These are phyloP conservation scores for Russula brevipes DNA, from an alignment of 768 basidiomycete genomes.

Conservation along the genomic window DNA sequence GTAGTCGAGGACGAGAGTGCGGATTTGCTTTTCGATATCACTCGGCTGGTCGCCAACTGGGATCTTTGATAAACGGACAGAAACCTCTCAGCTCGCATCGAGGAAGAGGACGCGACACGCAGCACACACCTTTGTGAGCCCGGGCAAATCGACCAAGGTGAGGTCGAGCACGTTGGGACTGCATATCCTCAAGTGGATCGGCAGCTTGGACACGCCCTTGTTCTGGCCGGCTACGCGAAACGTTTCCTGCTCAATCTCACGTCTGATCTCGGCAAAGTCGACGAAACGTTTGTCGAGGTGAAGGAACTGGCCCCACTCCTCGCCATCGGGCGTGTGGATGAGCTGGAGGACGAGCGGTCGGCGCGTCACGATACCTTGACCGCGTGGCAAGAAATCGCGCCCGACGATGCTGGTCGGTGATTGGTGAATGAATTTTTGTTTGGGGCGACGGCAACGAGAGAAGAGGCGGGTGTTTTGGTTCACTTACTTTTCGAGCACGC, in stretches of 20 bases:
- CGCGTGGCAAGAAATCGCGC: slow-evolving; percentile 82
- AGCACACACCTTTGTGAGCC: slow-evolving; percentile 80
- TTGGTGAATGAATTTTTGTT: not conserved
- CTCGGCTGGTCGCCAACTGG: slow-evolving; percentile 97
- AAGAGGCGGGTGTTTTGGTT: not conserved
- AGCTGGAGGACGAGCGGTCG: slow-evolving; percentile 94
- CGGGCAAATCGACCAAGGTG: slow-evolving; percentile 94
- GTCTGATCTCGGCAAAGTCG: slow-evolving; percentile 91
- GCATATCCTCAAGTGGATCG: slow-evolving; percentile 92
- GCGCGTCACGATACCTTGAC: slow-evolving; percentile 92
- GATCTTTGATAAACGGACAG: slow-evolving; percentile 45
- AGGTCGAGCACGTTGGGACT: slow-evolving; percentile 94
- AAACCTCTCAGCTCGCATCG: not conserved
- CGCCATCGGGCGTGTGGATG: slow-evolving; percentile 77
- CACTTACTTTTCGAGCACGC: slow-evolving; percentile 84
- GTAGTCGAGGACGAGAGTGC: slow-evolving; percentile 90
- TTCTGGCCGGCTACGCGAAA: slow-evolving; percentile 97
- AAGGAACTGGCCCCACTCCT: slow-evolving; percentile 96
- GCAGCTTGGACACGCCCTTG: slow-evolving; percentile 94
- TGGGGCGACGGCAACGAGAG: not conserved
- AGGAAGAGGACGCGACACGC: not conserved
- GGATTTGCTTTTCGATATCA: slow-evolving; percentile 96
- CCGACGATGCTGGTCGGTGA: slow-evolving; percentile 70
- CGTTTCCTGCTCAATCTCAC: slow-evolving; percentile 98
- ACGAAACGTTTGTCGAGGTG: slow-evolving; percentile 95